These are phyloP conservation scores for Breynia disticha DNA, from an alignment of 441 rosid species.

Conservation along the genomic window DNA sequence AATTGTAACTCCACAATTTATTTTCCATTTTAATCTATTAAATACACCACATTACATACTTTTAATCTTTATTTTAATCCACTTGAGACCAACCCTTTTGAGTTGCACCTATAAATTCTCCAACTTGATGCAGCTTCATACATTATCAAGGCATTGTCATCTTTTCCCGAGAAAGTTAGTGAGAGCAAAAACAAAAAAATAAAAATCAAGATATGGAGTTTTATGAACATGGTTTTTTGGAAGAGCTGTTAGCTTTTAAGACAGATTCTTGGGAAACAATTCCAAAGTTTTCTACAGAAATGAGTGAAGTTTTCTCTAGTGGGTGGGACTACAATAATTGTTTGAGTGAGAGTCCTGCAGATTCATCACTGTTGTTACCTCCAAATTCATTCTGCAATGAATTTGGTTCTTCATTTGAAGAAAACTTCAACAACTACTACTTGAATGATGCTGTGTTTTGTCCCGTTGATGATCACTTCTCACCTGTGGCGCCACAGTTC, in stretches of 20 bases:
- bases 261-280: conserved; percentile 25
- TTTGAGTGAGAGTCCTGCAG: conserved; percentile 15
- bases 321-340: conserved; percentile 21
- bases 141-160: conserved; percentile 25
- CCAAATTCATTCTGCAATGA: conserved; percentile 22
- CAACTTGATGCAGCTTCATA: conserved; percentile 21
- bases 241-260: conserved; percentile 31
- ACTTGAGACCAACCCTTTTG: conserved; percentile 1
- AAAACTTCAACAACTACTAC: conserved; percentile 21
- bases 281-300: conserved; percentile 23
- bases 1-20: no score
- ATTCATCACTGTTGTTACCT: conserved; percentile 3
- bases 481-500: conserved; percentile 1
- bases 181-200: no score
- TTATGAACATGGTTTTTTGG: conserved; percentile 28
- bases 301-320: conserved; percentile 24
- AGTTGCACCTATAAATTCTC: conserved; percentile 22
- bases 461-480: conserved; percentile 18
- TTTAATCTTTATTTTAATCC: conserved; percentile 6
- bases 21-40: no score
- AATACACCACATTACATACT: conserved; percentile 9
- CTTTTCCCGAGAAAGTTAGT: neutral
- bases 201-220: conserved; percentile 27
- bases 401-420: conserved; percentile 5
- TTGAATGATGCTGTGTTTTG: conserved; percentile 27